Conservation (phyloP, 371 early-diverging fungal species). For the Batkoa obscura region DNA sequence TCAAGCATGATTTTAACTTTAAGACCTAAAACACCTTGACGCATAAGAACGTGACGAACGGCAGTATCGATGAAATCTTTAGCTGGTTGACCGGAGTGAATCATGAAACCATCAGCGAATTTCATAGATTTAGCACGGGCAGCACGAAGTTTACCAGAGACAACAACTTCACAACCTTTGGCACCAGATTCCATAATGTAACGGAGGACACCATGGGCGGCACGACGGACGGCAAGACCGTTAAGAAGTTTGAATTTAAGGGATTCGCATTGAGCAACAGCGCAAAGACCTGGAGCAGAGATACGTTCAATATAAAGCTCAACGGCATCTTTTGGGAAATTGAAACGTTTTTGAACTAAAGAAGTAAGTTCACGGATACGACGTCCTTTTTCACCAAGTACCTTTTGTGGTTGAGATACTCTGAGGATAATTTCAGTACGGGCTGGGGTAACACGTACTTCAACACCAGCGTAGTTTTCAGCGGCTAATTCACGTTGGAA, state of each 20-base stretch:
- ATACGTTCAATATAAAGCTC: conserved; percentile 99
- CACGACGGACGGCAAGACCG: conserved; percentile 95
- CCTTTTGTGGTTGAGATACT: conserved; percentile 95
- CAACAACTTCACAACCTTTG: conserved; percentile 98
- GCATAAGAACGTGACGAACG: conserved; percentile 95
- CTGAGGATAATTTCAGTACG: conserved; percentile 99
- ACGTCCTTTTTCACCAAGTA: conserved; percentile 97
- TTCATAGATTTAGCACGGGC: conserved; percentile 99
- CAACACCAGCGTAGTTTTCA: conserved; percentile 93
- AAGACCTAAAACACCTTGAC: conserved; percentile 99
- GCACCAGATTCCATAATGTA: conserved; percentile 99
- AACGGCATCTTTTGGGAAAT: conserved; percentile 92
- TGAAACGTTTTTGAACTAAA: conserved; percentile 97
- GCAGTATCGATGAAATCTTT: conserved; percentile 95
- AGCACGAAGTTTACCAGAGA: conserved; percentile 99
- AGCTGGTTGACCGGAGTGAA: conserved; percentile 98
- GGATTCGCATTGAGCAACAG: conserved; percentile 97
- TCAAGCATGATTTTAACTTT: conserved; percentile 99
- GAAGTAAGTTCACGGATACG: conserved; percentile 97
- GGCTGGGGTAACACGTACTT: conserved; percentile 94
- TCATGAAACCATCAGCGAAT: conserved; percentile 98
- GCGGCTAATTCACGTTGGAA: conserved; percentile 80
- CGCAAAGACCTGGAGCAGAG: conserved; percentile 94
- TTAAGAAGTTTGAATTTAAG: conserved; percentile 94
- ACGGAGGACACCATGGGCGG: conserved; percentile 96